Evolutionary conservation across 129 eudicot species (phyloP).

Genomic region (Centrapalus pauciflorus): DNA sequence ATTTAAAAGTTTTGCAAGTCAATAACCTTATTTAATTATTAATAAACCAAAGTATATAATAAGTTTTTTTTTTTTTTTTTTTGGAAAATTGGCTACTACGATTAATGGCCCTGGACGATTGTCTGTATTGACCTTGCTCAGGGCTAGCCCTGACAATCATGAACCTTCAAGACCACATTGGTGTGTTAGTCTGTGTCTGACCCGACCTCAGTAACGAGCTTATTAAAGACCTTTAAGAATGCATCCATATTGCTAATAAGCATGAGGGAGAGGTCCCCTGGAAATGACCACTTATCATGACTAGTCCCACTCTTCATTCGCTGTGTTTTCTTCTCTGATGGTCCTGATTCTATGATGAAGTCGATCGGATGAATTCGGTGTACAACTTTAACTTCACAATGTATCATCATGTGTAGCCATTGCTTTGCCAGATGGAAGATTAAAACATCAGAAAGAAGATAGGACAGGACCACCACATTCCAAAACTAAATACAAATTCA

Average conservation of each 20-base stretch:
- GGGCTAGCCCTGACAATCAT: too few relatives aligned
- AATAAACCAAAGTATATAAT: too few relatives aligned
- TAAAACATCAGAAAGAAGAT: neutral
- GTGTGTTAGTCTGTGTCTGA: neutral
- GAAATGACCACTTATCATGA: conserved; percentile 14
- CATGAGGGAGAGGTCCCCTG: conserved; percentile 14
- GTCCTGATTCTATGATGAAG: conserved; percentile 22
- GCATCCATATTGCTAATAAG: neutral
- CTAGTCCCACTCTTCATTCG: conserved; percentile 15
- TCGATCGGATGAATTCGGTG: conserved; percentile 5
- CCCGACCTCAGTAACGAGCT: neutral
- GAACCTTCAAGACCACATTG: too few relatives aligned
- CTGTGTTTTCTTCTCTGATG: conserved; percentile 10
- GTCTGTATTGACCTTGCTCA: too few relatives aligned
- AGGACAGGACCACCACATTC: conserved; percentile 21
- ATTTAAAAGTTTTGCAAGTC: too few relatives aligned
- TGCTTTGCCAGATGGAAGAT: conserved; percentile 2
- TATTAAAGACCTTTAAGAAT: conserved; percentile 1
- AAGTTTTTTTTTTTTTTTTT: too few relatives aligned
- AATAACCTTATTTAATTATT: too few relatives aligned
- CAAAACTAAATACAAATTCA: neutral
- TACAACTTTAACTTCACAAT: conserved; percentile 11
- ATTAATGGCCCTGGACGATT: too few relatives aligned
- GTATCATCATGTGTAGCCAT: neutral
- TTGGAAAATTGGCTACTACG: too few relatives aligned